Conservation (phyloP, 2,329 filamentous ascomycete genomes). For the Canariomyces notabilis region DNA sequence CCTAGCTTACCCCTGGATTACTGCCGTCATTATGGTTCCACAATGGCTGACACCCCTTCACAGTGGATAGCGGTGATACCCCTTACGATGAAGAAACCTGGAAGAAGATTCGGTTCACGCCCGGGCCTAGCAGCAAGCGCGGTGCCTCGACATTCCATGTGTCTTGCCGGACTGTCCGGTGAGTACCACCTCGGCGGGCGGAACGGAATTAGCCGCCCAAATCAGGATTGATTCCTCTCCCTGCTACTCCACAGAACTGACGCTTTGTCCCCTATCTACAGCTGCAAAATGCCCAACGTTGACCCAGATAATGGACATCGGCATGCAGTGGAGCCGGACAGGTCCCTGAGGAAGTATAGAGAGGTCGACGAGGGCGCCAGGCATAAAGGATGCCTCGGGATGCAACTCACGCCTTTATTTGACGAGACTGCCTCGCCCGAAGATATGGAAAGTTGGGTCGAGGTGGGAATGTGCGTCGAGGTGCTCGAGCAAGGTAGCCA, state of each 20-base stretch:
- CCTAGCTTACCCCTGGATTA: neutral
- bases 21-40: neutral
- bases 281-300: constrained; percentile 67
- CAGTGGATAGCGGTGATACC: constrained; percentile 16
- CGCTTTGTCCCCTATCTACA: constrained; percentile 21
- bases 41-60: constrained; percentile 12
- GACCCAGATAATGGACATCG: constrained; percentile 55
- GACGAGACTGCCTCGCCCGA: constrained; percentile 26
- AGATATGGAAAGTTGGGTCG: constrained; percentile 41
- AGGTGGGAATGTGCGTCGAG: constrained; percentile 52
- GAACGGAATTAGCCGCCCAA: neutral
- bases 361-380: constrained; percentile 57
- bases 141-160: constrained; percentile 44
- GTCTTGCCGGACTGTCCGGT: constrained; percentile 61
- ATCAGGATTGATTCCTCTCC: neutral
- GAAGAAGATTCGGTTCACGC: constrained; percentile 54
- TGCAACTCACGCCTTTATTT: constrained; percentile 60
- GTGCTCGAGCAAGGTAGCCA: constrained; percentile 46
- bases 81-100: constrained; percentile 67
- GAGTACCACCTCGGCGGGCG: constrained; percentile 21
- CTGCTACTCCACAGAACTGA: neutral
- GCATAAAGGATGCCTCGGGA: constrained; percentile 54
- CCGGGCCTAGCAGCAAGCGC: constrained; percentile 43
- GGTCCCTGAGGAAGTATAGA: constrained; percentile 52
- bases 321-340: constrained; percentile 52